phyloP scores from a whole-genome alignment of 306 rosid species.

The Acacia acuminata region DNA sequence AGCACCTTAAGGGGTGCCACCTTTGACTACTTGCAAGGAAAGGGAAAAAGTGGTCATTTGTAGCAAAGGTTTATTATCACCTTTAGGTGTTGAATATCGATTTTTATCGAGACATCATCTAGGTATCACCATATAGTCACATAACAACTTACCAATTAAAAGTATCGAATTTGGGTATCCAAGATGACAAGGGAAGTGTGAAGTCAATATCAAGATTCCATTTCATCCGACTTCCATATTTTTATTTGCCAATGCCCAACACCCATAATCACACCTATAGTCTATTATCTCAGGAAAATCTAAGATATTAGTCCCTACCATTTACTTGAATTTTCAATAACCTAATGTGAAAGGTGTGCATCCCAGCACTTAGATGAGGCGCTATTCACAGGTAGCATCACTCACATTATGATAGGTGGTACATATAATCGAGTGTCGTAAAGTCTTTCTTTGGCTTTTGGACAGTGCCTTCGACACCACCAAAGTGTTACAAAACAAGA shows the following conservation, averaged over 20 bases:
- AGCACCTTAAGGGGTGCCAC: not conserved
- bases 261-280: not conserved
- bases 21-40: not conserved
- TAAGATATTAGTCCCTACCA: not conserved
- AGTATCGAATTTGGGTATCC: not conserved
- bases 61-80: not conserved
- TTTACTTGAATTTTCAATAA: not conserved
- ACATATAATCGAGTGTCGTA: too few species aligned
- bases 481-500: slow-evolving; percentile 8
- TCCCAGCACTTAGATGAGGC: not conserved
- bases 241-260: not conserved
- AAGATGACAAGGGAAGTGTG: not conserved
- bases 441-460: not conserved
- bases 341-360: not conserved
- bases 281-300: not conserved
- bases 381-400: not conserved
- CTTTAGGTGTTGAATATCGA: not conserved
- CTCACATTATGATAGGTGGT: not conserved
- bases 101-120: not conserved
- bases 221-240: not conserved
- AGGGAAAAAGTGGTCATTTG: not conserved
- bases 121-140: not conserved
- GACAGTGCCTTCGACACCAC: not conserved
- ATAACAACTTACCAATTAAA: not conserved
- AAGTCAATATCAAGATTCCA: not conserved